These are phyloP conservation scores for Pleurotus giganteus DNA, from an alignment of 768 basidiomycete species.

Conservation along the genomic window DNA sequence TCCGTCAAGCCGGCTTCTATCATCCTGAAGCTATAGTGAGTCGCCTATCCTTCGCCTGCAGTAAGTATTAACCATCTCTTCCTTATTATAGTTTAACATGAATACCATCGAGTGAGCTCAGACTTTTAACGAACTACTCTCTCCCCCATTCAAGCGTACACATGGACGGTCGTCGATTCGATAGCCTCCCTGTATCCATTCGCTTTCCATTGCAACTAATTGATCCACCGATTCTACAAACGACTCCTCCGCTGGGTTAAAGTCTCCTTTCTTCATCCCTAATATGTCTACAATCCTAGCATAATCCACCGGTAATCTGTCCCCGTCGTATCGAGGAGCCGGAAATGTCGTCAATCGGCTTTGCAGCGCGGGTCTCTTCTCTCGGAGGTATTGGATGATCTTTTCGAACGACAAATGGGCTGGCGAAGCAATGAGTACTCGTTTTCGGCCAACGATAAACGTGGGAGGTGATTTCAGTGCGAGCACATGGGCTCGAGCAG, in stretches of 20 bases:
- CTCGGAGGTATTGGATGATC: conserved; percentile 21
- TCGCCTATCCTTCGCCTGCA: no score
- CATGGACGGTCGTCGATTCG: background rate
- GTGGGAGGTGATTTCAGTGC: conserved; percentile 22
- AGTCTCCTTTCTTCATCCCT: conserved; percentile 30
- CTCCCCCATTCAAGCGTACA: no score
- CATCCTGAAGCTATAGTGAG: background rate
- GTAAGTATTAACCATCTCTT: no score
- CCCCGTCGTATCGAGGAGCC: conserved; percentile 12
- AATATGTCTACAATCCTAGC: conserved; percentile 27
- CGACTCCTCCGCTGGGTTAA: conserved; percentile 27
- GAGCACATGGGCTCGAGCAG: conserved; percentile 26
- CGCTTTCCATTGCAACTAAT: background rate
- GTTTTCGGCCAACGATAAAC: conserved; percentile 25
- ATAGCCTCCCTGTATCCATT: background rate
- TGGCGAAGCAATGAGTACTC: conserved; percentile 25
- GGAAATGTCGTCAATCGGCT: conserved; percentile 15
- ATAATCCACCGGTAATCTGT: conserved; percentile 27
- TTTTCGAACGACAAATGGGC: conserved; percentile 18
- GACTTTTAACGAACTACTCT: no score
- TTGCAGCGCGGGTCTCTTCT: conserved; percentile 24
- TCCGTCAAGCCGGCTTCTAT: background rate
- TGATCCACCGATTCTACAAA: conserved; percentile 29
- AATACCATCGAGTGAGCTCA: no score
- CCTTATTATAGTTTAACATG: no score